Evolutionary conservation across 129 eudicot species (phyloP).

Genomic region (Helianthus tuberosus): DNA sequence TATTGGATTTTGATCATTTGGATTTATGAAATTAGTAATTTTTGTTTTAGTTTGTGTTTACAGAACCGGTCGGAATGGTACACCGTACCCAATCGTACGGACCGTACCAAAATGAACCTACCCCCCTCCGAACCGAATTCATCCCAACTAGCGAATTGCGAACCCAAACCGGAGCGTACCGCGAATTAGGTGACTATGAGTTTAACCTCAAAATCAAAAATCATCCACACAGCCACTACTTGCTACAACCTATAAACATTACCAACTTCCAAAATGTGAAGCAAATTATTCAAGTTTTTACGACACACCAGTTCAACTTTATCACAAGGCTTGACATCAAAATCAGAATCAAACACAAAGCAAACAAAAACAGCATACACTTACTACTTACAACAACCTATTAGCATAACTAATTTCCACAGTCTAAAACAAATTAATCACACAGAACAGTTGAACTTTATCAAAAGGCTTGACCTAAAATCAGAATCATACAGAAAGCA

Average conservation of each 20-base stretch:
- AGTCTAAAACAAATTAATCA: not conserved
- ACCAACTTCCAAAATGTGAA: not conserved
- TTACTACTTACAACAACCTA: not conserved
- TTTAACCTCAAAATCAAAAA: constrained; percentile 1
- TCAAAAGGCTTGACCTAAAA: too few species aligned
- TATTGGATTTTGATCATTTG: too few species aligned
- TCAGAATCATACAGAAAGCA: not conserved
- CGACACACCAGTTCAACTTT: not conserved
- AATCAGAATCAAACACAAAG: not conserved
- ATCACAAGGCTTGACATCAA: not conserved
- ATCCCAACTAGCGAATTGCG: too few species aligned
- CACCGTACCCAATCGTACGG: too few species aligned
- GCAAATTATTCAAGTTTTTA: not conserved
- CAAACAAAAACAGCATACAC: not conserved
- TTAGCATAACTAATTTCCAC: not conserved
- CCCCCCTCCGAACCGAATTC: too few species aligned
- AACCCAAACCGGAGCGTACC: too few species aligned
- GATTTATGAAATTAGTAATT: too few species aligned
- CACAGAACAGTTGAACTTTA: too few species aligned
- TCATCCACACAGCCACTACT: not conserved
- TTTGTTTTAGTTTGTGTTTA: not conserved
- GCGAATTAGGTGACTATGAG: too few species aligned
- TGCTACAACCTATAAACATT: not conserved
- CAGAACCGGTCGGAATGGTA: too few species aligned
- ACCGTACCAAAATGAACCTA: too few species aligned